Conservation (phyloP, 305 asterid species). For the Fraxinus ornus region DNA sequence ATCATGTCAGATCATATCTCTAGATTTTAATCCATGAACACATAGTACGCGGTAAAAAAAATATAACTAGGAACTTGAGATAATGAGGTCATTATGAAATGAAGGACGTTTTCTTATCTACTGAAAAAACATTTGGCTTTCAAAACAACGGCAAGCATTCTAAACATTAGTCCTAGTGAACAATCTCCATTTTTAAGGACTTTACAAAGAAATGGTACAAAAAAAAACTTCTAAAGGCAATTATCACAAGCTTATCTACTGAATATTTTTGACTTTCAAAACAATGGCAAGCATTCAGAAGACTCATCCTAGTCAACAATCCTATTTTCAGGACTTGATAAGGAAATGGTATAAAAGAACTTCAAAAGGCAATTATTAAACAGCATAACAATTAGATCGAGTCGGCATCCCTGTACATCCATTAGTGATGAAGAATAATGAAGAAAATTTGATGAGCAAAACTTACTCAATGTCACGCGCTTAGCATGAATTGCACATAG, state of each 20-base stretch:
- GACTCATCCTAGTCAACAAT: not conserved
- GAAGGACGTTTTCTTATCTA: not conserved
- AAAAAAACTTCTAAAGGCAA: not conserved
- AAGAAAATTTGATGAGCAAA: constrained; percentile 11
- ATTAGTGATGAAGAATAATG: not conserved
- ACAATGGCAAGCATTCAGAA: not conserved
- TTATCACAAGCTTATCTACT: not conserved
- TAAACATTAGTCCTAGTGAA: not conserved
- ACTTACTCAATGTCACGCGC: constrained; percentile 95
- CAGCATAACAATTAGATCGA: not conserved
- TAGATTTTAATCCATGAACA: not conserved
- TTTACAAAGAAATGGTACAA: not conserved
- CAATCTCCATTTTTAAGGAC: not conserved
- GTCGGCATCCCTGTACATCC: constrained; percentile 12
- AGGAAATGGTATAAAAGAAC: not conserved
- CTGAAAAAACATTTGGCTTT: not conserved
- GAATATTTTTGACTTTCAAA: not conserved
- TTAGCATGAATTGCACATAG: constrained; percentile 92
- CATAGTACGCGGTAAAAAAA: not conserved
- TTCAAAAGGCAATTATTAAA: not conserved
- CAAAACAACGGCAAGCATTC: not conserved
- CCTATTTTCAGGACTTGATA: constrained; percentile 8
- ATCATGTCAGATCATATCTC: not conserved
- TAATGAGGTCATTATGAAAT: not conserved
- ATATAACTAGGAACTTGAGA: not conserved